phyloP scores from a whole-genome alignment of 2,329 filamentous ascomycete genomes.

The Juglanconis sp. region DNA sequence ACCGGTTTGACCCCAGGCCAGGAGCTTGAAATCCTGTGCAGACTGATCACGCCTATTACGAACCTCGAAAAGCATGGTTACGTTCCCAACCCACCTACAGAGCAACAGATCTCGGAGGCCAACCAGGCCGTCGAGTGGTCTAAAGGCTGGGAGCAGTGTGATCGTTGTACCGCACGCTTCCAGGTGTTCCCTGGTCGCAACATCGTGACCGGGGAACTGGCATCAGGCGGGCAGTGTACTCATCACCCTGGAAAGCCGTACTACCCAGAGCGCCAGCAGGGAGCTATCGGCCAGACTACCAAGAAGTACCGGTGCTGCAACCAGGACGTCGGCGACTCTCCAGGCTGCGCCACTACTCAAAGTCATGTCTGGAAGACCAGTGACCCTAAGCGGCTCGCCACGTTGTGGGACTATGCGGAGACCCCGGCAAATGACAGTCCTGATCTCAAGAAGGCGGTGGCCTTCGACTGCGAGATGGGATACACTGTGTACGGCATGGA shows the following conservation, averaged over 20 bases:
- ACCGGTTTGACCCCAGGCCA: slow-evolving; percentile 68
- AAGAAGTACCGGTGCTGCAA: slow-evolving; percentile 77
- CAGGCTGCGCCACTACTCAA: slow-evolving; percentile 68
- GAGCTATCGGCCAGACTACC: slow-evolving; percentile 54
- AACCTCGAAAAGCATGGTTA: slow-evolving; percentile 71
- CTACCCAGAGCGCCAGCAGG: slow-evolving; percentile 53
- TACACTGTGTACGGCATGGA: slow-evolving; percentile 89
- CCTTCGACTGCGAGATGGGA: slow-evolving; percentile 97
- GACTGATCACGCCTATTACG: slow-evolving; percentile 62
- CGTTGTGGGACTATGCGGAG: slow-evolving; percentile 72
- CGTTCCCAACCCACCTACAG: slow-evolving; percentile 63
- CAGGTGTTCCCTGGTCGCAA: slow-evolving; percentile 87
- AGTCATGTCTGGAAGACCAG: slow-evolving; percentile 87
- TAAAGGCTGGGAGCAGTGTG: slow-evolving; percentile 81
- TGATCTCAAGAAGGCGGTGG: slow-evolving; percentile 60
- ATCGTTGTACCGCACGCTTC: slow-evolving; percentile 81
- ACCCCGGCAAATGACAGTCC: slow-evolving; percentile 66
- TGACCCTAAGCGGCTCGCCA: slow-evolving; percentile 71
- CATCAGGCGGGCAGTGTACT: slow-evolving; percentile 72
- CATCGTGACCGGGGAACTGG: slow-evolving; percentile 69
- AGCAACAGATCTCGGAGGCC: slow-evolving; percentile 64
- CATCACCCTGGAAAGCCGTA: slow-evolving; percentile 76
- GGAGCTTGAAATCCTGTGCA: slow-evolving; percentile 63
- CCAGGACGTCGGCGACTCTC: slow-evolving; percentile 65
- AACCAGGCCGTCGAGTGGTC: slow-evolving; percentile 62